These are phyloP conservation scores for Metschnikowia lunata DNA, from an alignment of 805 yeast species.

Conservation along the genomic window DNA sequence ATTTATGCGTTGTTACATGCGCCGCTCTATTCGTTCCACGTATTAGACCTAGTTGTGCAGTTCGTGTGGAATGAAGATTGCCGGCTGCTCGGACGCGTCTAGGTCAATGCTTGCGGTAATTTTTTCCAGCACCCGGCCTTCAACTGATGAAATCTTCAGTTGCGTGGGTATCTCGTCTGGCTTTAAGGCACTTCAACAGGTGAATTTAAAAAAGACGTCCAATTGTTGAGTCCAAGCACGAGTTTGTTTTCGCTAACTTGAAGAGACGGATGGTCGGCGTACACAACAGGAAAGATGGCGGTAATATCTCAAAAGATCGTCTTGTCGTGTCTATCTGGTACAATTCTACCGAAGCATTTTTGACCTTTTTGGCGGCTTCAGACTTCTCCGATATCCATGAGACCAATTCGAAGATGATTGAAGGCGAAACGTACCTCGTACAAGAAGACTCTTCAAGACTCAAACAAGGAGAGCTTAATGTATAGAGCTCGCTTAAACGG, in stretches of 20 bases:
- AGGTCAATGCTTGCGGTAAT: no score
- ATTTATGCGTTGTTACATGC: no score
- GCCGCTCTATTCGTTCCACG: no score
- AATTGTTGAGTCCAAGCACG: slow-evolving; percentile 33
- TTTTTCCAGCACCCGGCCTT: no score
- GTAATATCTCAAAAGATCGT: slow-evolving; percentile 47
- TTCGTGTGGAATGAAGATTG: no score
- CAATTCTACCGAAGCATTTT: slow-evolving; percentile 52
- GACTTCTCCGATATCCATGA: slow-evolving; percentile 74
- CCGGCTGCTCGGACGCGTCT: no score
- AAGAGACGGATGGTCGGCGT: slow-evolving; percentile 48
- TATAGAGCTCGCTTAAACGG: neutral
- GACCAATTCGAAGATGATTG: slow-evolving; percentile 64
- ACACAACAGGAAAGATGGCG: slow-evolving; percentile 44
- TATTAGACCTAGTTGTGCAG: no score
- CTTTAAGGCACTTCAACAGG: no score
- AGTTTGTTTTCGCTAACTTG: slow-evolving; percentile 63
- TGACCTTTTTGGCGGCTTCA: slow-evolving; percentile 82
- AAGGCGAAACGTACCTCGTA: slow-evolving; percentile 69
- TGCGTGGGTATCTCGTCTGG: no score
- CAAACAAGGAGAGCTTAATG: slow-evolving; percentile 26
- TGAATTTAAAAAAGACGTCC: no score
- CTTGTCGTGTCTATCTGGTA: slow-evolving; percentile 49
- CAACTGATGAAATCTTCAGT: no score
- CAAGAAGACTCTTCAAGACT: slow-evolving; percentile 66